Percentiles rank a stretch among this genome's conserved stretches.
These are phyloP conservation scores for Keithomyces neogunnii DNA, from an alignment of 2,329 filamentous ascomycete species.

Conservation along the genomic window DNA sequence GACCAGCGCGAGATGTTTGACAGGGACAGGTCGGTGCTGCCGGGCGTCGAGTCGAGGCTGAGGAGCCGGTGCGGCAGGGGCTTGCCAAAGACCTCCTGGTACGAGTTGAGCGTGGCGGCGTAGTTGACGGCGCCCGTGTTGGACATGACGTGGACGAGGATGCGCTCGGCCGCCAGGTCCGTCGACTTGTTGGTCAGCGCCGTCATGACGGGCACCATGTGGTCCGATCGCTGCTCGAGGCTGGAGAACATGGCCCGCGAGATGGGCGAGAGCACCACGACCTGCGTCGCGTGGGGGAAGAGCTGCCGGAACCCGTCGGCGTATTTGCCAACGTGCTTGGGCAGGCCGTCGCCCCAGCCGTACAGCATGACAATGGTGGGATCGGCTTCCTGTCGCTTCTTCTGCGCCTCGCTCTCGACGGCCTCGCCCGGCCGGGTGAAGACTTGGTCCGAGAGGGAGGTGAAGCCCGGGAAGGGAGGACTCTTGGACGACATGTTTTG, in stretches of 20 bases:
- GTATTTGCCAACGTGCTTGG: slow-evolving; percentile 49
- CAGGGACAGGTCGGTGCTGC: slow-evolving; percentile 31
- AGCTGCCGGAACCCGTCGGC: slow-evolving; percentile 40
- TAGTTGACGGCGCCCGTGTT: slow-evolving; percentile 49
- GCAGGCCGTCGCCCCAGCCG: slow-evolving; percentile 48
- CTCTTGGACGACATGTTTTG: slow-evolving; percentile 5
- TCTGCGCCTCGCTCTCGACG: slow-evolving; percentile 10
- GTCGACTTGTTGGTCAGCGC: slow-evolving; percentile 16
- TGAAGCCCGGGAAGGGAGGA: slow-evolving; percentile 34
- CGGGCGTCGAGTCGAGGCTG: slow-evolving; percentile 45
- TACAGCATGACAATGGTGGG: slow-evolving; percentile 43
- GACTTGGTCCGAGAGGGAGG: slow-evolving; percentile 36
- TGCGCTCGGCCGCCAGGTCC: slow-evolving; percentile 15
- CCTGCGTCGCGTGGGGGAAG: slow-evolving; percentile 40
- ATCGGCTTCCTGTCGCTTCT: slow-evolving; percentile 13
- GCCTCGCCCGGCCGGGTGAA: slow-evolving; percentile 31
- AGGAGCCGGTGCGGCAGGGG: slow-evolving; percentile 39
- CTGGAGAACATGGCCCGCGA: slow-evolving; percentile 35
- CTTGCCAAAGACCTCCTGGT: slow-evolving; percentile 26
- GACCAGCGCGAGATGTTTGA: slow-evolving; percentile 41
- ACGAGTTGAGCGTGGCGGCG: slow-evolving; percentile 39
- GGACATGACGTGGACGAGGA: slow-evolving; percentile 48
- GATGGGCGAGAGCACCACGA: slow-evolving; percentile 43
- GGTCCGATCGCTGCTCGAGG: slow-evolving; percentile 32
- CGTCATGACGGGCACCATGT: slow-evolving; percentile 37